Evolutionary conservation across 768 basidiomycete species (phyloP).

Genomic region (Suillus clintonianus): DNA sequence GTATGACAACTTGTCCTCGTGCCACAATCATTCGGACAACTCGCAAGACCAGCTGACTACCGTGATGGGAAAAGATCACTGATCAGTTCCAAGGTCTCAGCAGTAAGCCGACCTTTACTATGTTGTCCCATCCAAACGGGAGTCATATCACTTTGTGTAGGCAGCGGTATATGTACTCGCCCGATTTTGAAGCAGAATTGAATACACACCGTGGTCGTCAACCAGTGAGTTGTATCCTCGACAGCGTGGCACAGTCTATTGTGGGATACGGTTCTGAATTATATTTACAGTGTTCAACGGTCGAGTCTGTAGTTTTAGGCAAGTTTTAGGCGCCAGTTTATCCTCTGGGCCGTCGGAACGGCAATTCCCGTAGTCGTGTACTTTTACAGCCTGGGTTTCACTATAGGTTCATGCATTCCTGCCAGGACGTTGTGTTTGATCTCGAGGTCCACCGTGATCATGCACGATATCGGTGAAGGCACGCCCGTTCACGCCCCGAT

Average conservation of each 20-base stretch:
- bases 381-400: too few relatives aligned
- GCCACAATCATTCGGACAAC: not conserved
- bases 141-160: not conserved
- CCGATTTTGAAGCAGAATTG: not conserved
- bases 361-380: too few relatives aligned
- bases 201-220: not conserved
- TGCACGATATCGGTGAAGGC: too few relatives aligned
- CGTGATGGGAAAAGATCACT: not conserved
- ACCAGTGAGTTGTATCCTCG: not conserved
- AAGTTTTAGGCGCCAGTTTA: too few relatives aligned
- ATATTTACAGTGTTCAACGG: not conserved
- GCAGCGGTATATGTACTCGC: not conserved
- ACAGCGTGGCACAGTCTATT: not conserved
- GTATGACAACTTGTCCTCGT: not conserved
- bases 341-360: too few relatives aligned
- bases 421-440: too few relatives aligned
- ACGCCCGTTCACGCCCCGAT: too few relatives aligned
- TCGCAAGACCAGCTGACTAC: not conserved
- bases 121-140: not conserved
- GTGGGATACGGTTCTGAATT: not conserved
- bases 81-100: not conserved
- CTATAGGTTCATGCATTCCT: too few relatives aligned
- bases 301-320: not conserved
- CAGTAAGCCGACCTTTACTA: not conserved
- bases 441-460: too few relatives aligned